Base-by-base conservation (phyloP, 495 filamentous ascomycete genomes). In the Neurospora sp. region DNA sequence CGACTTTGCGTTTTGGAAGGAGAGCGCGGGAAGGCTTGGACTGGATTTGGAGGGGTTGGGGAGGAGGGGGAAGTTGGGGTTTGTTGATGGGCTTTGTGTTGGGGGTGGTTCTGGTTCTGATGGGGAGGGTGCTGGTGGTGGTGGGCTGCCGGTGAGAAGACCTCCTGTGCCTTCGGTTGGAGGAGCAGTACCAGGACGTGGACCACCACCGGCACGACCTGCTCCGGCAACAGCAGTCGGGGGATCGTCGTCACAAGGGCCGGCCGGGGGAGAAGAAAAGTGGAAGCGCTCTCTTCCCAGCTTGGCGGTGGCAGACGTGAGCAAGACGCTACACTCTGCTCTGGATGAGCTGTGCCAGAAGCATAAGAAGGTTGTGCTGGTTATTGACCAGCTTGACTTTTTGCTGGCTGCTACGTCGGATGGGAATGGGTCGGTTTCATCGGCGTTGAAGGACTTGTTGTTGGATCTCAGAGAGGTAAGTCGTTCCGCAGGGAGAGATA, bases 1-100 rank as follows among this genome's bases (percentile, higher is more conserved):
- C 70, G 90, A 94, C 75, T 86, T 82, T 73, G 82, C 86, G 37
- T 96, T 96, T 78, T 97, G 94, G 94, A 89, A 81, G 68, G 84
- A 89, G 4, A 85, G 86, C 59, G 86, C 85, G 37, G 86, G 86
- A 71, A 87, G 87, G 79, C 77, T 93, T 74, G 92, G 92, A 9
- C 74, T 94, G 70, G 93, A 97, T 80, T 83, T 96, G 69, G 86
- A 88, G 10, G 87, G 85, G 10, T 79, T 90, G 17, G 82, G 80
- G 73, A 80, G 83, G 65, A 87, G 86, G 73, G 86, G 86, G 22
- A 83, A 84, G 70, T 90, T 94, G 75, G 82, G 82, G 38, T 95
- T 92, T 75, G 82, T 96, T 65, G 93, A 97, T 77, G 93, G 92
- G 5, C 80, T 96, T 40, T 87, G 68, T 70, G 35, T 5, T 6